Base-by-base conservation (phyloP, 805 yeast genomes). In the Barnettozyma botsteinii region DNA sequence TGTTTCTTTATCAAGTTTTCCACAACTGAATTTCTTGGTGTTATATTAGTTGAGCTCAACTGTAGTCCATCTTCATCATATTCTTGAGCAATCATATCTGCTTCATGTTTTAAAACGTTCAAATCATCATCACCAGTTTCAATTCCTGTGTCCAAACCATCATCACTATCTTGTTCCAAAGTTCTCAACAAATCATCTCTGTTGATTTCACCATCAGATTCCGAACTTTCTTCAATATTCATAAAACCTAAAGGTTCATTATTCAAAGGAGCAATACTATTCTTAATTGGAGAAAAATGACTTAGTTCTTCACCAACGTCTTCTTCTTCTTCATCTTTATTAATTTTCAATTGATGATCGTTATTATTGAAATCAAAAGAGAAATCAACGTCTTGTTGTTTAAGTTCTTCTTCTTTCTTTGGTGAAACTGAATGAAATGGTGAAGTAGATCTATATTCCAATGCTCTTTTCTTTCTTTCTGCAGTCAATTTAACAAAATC, bases 401-500 rank as follows among this genome's bases (percentile, higher is more conserved):
- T 21, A 28, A 7, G 20, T 18, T 17, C 12, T 23, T 33, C 23
- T 28, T 50, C 37, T 35, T 33, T 42, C 33, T 43, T 41, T 35
- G 46, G 49, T 10, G 49, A 47, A 37, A 52, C 48, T 12, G 37
- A 23, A 18, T 21, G 27, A 37, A 60, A 51, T 7, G 67, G 61
- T 31, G 65, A 52, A 36, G 60, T 46, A 15, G 60, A 56, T 55
- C 65, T 65, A 48, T 52, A 48, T 46, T 73, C 72, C 68, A 75
- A 63, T 1, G 78, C 69, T 44, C 64, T 70, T 28, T 75, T 75
- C 60, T 81, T 77, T 46, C 78, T 67, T 56, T 81, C 82, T 9
- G 81, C 84, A 26, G 85, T 83, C 45, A 84, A 61, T 56, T 74
- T 75, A 13, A 83, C 85, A 56, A 80, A 81, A 60, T 84, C 91